Evolutionary conservation across 1,139 yeast species (phyloP).

Genomic region (Yamadazyma aaseri): DNA sequence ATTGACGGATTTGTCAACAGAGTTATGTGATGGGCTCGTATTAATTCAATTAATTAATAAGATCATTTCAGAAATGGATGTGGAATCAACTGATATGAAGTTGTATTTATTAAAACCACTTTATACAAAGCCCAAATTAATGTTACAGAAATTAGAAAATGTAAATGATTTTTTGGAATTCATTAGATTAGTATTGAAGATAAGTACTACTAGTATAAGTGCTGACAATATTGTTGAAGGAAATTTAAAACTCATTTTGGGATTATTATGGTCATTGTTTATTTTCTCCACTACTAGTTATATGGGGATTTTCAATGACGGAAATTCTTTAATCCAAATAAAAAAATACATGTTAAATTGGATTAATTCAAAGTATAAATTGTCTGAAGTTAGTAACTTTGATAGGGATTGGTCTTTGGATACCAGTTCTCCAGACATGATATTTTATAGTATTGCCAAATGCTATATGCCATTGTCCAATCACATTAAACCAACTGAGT

Average conservation of each 20-base stretch:
- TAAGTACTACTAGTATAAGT: conserved; percentile 58
- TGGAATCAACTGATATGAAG: conserved; percentile 17
- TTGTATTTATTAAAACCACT: conserved; percentile 34
- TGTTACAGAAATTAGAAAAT: conserved; percentile 64
- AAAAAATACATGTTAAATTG: conserved; percentile 34
- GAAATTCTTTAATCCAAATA: conserved; percentile 29
- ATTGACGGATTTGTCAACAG: conserved; percentile 28
- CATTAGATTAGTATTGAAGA: conserved; percentile 47
- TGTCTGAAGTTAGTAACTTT: conserved; percentile 28
- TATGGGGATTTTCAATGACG: conserved; percentile 33
- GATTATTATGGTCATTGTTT: conserved; percentile 64
- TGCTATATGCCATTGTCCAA: conserved; percentile 16
- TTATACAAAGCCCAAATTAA: conserved; percentile 47
- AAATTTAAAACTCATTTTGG: conserved; percentile 59
- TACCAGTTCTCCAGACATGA: conserved; percentile 27
- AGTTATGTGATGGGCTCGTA: conserved; percentile 41
- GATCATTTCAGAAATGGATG: conserved; percentile 22
- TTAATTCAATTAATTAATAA: conserved; percentile 36
- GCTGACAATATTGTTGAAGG: conserved; percentile 71
- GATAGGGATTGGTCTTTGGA: conserved; percentile 42
- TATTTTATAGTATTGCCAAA: conserved; percentile 25
- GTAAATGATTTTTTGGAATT: conserved; percentile 56
- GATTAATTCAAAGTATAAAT: conserved; percentile 26
- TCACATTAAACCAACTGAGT: conserved; percentile 36
- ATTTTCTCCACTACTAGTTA: conserved; percentile 45